phyloP scores from a whole-genome alignment of 345 rosid species.

The Syzygium grande region DNA sequence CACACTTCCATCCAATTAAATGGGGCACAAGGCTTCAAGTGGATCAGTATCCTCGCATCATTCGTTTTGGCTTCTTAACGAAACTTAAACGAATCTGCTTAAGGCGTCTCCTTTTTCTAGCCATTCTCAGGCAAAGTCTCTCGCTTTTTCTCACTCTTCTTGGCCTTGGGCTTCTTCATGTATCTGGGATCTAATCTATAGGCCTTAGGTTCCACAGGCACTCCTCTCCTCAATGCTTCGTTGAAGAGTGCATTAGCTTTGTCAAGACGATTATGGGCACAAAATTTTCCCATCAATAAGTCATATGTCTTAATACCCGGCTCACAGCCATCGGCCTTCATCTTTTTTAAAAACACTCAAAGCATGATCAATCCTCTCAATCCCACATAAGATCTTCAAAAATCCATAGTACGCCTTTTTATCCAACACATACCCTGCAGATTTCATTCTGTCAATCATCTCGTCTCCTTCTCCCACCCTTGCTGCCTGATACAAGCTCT shows the following conservation, averaged over 20 bases:
- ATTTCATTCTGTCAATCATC: conserved; percentile 87
- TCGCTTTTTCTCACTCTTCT: conserved; percentile 67
- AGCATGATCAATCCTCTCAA: conserved; percentile 95
- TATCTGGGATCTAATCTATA: conserved; percentile 56
- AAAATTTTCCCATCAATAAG: conserved; percentile 73
- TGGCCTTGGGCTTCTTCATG: conserved; percentile 54
- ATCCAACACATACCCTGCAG: conserved; percentile 51
- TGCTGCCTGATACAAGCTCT: conserved; percentile 84
- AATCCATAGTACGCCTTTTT: conserved; percentile 63
- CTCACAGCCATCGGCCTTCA: conserved; percentile 67
- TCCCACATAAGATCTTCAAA: conserved; percentile 76
- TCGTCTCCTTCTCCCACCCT: conserved; percentile 91
- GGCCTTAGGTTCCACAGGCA: conserved; percentile 62
- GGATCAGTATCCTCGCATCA: conserved; percentile 30
- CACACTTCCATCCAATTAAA: not conserved
- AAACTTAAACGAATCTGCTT: conserved; percentile 82
- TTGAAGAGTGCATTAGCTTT: conserved; percentile 67
- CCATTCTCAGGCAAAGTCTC: conserved; percentile 94
- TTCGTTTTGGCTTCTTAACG: conserved; percentile 69
- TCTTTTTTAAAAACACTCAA: conserved; percentile 70
- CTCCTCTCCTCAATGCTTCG: conserved; percentile 58
- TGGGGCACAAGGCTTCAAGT: not conserved
- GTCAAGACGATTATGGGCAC: conserved; percentile 56
- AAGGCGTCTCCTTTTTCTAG: conserved; percentile 74
- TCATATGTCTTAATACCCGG: conserved; percentile 81